Evolutionary conservation across 768 basidiomycete species (phyloP).

Genomic region (Cyathus striatus): DNA sequence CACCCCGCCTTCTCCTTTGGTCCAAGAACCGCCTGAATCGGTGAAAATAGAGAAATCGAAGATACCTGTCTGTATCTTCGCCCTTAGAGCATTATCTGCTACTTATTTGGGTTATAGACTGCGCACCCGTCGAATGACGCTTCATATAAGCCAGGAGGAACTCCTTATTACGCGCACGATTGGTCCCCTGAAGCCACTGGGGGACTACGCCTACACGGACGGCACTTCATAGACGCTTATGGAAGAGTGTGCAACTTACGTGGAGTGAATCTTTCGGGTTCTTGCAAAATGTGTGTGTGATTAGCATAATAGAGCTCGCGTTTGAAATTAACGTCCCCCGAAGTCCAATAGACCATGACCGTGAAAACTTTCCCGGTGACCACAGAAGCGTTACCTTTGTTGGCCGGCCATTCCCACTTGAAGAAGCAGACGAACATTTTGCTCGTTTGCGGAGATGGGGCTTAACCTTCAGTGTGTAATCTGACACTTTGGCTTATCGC

Average conservation of each 20-base stretch:
- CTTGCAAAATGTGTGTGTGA: constrained; percentile 67
- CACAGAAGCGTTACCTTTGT: constrained; percentile 75
- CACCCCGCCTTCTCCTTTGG: too few species aligned
- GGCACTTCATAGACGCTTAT: constrained; percentile 77
- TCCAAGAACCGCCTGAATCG: too few species aligned
- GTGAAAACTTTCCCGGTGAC: constrained; percentile 62
- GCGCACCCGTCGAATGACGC: constrained; percentile 43
- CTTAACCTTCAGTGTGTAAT: constrained; percentile 76
- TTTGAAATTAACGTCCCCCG: background rate
- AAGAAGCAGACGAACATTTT: constrained; percentile 84
- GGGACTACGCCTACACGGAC: constrained; percentile 58
- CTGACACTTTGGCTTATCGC: background rate
- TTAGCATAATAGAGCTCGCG: background rate
- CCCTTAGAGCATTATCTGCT: too few species aligned
- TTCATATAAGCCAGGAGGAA: constrained; percentile 42
- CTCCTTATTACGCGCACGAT: constrained; percentile 61
- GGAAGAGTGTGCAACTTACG: constrained; percentile 78
- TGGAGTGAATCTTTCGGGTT: constrained; percentile 84
- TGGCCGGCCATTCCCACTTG: constrained; percentile 85
- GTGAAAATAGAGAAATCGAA: too few species aligned
- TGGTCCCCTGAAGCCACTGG: constrained; percentile 60
- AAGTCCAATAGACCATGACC: constrained; percentile 68
- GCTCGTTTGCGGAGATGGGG: constrained; percentile 82
- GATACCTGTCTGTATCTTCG: too few species aligned
- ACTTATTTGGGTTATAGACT: too few species aligned